Evolutionary conservation across 2,329 filamentous ascomycete genomes (phyloP).

Genomic region (Verticillium albo-atrum): DNA sequence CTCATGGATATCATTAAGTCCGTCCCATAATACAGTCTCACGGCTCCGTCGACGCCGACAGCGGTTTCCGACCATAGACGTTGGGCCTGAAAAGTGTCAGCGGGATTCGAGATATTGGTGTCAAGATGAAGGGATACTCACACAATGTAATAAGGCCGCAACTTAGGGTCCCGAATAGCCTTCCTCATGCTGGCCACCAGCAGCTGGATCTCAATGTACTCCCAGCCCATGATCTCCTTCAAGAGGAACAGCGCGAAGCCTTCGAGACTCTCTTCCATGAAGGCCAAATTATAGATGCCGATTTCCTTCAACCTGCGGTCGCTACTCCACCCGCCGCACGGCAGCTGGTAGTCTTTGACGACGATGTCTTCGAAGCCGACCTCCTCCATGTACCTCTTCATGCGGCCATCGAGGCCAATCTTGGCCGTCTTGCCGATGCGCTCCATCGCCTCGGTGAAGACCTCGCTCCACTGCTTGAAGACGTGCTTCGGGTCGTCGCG

Average conservation of each 20-base stretch:
- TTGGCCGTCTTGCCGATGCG: conserved; percentile 15
- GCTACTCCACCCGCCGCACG: conserved; percentile 9
- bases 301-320: conserved; percentile 6
- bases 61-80: not conserved
- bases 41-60: no score
- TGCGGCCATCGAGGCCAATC: conserved; percentile 13
- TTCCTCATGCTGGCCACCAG: conserved; percentile 19
- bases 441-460: conserved; percentile 17
- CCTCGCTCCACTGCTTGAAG: conserved; percentile 19
- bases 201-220: conserved; percentile 16
- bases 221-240: conserved; percentile 21
- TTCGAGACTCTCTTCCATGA: conserved; percentile 20
- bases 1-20: no score
- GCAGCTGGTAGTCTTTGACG: conserved; percentile 8
- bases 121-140: conserved; percentile 8
- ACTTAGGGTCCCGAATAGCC: conserved; percentile 13
- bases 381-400: conserved; percentile 13
- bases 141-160: conserved; percentile 18
- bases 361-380: conserved; percentile 15
- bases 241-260: conserved; percentile 21
- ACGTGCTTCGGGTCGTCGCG: conserved; percentile 17
- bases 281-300: conserved; percentile 14
- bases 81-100: not conserved
- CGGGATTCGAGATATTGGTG: not conserved
- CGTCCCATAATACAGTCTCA: no score